These are phyloP conservation scores for Colletotrichum sp. DNA, from an alignment of 2,329 filamentous ascomycete species.

Conservation along the genomic window DNA sequence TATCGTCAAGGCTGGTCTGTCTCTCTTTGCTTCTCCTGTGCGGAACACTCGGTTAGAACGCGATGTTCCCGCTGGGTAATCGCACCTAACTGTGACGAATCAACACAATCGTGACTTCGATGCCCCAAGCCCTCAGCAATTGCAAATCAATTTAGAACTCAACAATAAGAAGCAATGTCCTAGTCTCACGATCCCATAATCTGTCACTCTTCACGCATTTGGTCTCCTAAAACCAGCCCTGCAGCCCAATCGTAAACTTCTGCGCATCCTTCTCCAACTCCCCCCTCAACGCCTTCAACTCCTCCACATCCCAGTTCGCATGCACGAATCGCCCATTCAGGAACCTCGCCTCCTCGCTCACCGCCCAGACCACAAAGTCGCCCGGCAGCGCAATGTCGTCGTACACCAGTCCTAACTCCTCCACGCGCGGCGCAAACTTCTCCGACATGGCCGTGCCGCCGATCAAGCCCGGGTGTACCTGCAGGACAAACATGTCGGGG, in stretches of 20 bases:
- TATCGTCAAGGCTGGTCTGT: too few relatives aligned
- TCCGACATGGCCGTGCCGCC: slow-evolving; percentile 6
- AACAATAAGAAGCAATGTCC: too few relatives aligned
- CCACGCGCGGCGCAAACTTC: neutral
- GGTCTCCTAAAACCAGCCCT: neutral
- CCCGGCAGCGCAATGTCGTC: slow-evolving; percentile 28
- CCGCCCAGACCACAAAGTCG: slow-evolving; percentile 48
- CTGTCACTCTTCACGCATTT: too few relatives aligned
- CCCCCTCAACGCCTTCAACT: slow-evolving; percentile 38
- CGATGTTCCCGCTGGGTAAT: too few relatives aligned
- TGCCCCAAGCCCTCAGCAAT: too few relatives aligned
- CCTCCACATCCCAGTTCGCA: slow-evolving; percentile 57
- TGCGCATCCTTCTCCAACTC: slow-evolving; percentile 3
- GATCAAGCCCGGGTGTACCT: slow-evolving; percentile 41
- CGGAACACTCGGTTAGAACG: too few relatives aligned
- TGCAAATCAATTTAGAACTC: too few relatives aligned
- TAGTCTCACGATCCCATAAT: too few relatives aligned
- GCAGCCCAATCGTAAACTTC: slow-evolving; percentile 14
- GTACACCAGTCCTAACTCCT: neutral
- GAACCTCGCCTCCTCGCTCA: slow-evolving; percentile 48
- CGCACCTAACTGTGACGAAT: too few relatives aligned
- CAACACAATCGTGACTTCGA: too few relatives aligned
- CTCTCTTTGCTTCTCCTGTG: too few relatives aligned
- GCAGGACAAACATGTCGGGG: slow-evolving; percentile 39
- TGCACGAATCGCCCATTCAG: slow-evolving; percentile 50